Evolutionary conservation across 768 basidiomycete species (phyloP).

Genomic region (Agaricus blazei): DNA sequence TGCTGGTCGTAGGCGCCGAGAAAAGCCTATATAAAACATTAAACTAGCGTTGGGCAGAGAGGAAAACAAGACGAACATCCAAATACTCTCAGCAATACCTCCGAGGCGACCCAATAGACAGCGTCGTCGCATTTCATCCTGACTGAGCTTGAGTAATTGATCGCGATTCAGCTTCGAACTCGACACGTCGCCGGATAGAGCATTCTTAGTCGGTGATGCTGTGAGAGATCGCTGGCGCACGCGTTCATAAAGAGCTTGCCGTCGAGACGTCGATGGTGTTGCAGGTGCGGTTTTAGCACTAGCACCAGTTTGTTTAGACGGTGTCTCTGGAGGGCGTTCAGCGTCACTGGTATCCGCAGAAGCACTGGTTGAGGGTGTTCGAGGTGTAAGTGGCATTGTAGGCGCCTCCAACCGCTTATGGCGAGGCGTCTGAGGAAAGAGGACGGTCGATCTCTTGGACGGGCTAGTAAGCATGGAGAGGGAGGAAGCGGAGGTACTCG

Average conservation of each 20-base stretch:
- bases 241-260: slow-evolving; percentile 79
- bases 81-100: slow-evolving; percentile 81
- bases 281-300: slow-evolving; percentile 51
- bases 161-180: slow-evolving; percentile 55
- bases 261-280: slow-evolving; percentile 71
- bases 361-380: slow-evolving; percentile 34
- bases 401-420: slow-evolving; percentile 34
- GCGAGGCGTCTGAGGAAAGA: slow-evolving; percentile 69
- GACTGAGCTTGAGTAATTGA: slow-evolving; percentile 63
- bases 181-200: slow-evolving; percentile 28
- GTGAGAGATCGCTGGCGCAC: slow-evolving; percentile 69
- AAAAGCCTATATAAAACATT: slow-evolving; percentile 51
- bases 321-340: slow-evolving; percentile 49
- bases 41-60: not conserved
- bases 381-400: slow-evolving; percentile 32
- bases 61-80: slow-evolving; percentile 59
- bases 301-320: slow-evolving; percentile 55
- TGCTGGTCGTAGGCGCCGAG: slow-evolving; percentile 49
- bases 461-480: slow-evolving; percentile 41
- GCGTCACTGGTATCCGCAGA: slow-evolving; percentile 26
- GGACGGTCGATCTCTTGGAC: slow-evolving; percentile 41
- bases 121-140: slow-evolving; percentile 73
- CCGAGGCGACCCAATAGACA: slow-evolving; percentile 73
- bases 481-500: slow-evolving; percentile 45
- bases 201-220: slow-evolving; percentile 58